These are phyloP conservation scores for Xylaria curta DNA, from an alignment of 495 filamentous ascomycete species.

Conservation along the genomic window DNA sequence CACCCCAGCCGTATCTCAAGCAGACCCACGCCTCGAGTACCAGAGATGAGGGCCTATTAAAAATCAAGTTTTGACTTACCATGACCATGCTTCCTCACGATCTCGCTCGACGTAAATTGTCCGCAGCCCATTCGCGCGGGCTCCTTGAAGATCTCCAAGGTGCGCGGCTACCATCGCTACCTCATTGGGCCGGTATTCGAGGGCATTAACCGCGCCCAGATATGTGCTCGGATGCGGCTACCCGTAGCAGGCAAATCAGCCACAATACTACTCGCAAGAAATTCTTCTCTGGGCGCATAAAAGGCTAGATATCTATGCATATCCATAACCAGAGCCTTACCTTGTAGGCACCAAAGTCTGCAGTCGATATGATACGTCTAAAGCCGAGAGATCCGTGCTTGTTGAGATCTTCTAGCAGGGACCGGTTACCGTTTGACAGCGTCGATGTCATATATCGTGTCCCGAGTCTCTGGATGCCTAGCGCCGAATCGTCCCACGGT, in stretches of 20 bases:
- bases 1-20: background rate
- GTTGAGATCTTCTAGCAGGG: conserved; percentile 69
- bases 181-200: conserved; percentile 64
- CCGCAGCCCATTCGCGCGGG: conserved; percentile 65
- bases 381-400: conserved; percentile 65
- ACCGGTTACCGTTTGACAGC: conserved; percentile 76
- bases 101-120: conserved; percentile 78
- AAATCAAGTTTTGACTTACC: conserved; percentile 8
- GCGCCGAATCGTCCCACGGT: conserved; percentile 70
- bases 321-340: conserved; percentile 20
- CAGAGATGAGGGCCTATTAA: background rate
- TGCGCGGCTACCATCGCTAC: conserved; percentile 85
- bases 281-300: background rate
- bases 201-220: conserved; percentile 63
- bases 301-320: background rate
- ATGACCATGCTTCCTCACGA: conserved; percentile 66
- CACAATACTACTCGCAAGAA: conserved; percentile 7
- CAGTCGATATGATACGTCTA: conserved; percentile 65
- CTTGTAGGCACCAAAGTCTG: conserved; percentile 80
- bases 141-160: conserved; percentile 69
- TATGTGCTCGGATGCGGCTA: conserved; percentile 70
- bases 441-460: conserved; percentile 64
- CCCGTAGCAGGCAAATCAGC: conserved; percentile 16
- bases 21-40: background rate
- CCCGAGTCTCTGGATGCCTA: conserved; percentile 63